A percentile compares a stretch with the other conserved stretches of the same genome.
These are phyloP conservation scores for Phytophthora pisi DNA, from an alignment of 352 stramenopile species.

Conservation along the genomic window DNA sequence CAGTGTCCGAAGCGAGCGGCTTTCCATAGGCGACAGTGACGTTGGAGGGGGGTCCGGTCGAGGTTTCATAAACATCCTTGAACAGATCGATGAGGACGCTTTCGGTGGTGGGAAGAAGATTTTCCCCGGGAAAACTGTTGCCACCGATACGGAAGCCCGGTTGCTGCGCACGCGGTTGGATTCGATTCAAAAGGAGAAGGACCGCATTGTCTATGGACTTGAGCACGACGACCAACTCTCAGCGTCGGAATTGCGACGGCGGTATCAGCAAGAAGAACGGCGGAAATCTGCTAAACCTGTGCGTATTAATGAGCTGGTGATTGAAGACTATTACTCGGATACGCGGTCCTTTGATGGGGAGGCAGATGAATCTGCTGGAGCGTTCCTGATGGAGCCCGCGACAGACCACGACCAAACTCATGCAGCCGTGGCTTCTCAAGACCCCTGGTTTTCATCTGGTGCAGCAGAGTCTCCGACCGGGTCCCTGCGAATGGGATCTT, in stretches of 20 bases:
- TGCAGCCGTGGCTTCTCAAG: slow-evolving; percentile 14
- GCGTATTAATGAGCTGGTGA: slow-evolving; percentile 85
- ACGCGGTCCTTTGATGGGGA: slow-evolving; percentile 26
- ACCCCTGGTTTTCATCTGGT: slow-evolving; percentile 73
- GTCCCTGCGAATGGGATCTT: slow-evolving; percentile 43
- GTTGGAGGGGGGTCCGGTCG: slow-evolving; percentile 10
- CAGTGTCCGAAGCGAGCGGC: slow-evolving; percentile 35
- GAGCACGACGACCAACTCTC: slow-evolving; percentile 63
- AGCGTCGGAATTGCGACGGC: slow-evolving; percentile 55
- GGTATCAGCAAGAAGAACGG: slow-evolving; percentile 54
- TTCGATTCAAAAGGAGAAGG: slow-evolving; percentile 79
- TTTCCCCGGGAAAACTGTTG: slow-evolving; percentile 62
- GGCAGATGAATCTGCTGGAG: slow-evolving; percentile 40
- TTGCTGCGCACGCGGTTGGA: slow-evolving; percentile 75
- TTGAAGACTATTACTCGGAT: slow-evolving; percentile 84
- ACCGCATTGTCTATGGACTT: slow-evolving; percentile 53
- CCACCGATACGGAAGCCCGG: slow-evolving; percentile 85
- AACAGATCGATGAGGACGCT: slow-evolving; percentile 82
- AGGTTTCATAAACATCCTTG: slow-evolving; percentile 56
- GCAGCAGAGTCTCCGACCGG: slow-evolving; percentile 20
- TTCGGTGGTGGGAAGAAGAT: slow-evolving; percentile 72
- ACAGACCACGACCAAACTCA: slow-evolving; percentile 6
- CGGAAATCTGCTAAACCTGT: slow-evolving; percentile 43
- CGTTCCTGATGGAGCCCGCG: slow-evolving; percentile 64
- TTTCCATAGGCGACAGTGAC: slow-evolving; percentile 25